Percentiles rank a stretch among this genome's conserved stretches.
Evolutionary conservation across 257 asterid species (phyloP).

Genomic region (Solanum appendiculatum): DNA sequence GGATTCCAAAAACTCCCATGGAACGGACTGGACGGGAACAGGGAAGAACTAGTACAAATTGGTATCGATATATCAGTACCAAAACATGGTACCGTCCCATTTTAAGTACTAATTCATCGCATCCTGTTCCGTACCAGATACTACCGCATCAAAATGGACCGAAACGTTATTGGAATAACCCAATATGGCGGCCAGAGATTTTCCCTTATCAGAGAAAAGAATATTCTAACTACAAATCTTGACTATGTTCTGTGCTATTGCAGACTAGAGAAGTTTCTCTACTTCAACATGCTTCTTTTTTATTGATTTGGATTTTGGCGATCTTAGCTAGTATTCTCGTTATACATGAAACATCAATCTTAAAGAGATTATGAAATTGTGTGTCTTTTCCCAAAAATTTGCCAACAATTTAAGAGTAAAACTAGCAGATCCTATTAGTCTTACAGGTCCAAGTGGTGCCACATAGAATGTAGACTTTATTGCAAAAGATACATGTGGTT

Average conservation of each 20-base stretch:
- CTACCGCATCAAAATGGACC: too few species aligned
- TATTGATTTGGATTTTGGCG: background rate
- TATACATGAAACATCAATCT: background rate
- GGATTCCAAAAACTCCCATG: too few species aligned
- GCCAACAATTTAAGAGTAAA: conserved; percentile 15
- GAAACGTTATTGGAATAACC: background rate
- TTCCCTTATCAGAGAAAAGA: background rate
- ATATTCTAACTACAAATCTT: background rate
- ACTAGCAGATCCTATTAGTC: conserved; percentile 9
- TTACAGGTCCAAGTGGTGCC: conserved; percentile 27
- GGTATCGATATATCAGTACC: background rate
- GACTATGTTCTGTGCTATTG: background rate
- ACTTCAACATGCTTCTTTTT: background rate
- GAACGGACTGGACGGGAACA: fast-evolving
- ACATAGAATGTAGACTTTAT: conserved; percentile 16
- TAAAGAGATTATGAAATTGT: background rate
- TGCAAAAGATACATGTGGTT: conserved; percentile 11
- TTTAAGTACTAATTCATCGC: too few species aligned
- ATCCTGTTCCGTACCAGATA: too few species aligned
- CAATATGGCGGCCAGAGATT: background rate
- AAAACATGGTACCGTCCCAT: background rate
- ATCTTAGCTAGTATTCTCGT: background rate
- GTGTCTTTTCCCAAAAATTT: conserved; percentile 26
- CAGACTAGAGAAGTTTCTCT: background rate
- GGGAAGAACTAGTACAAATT: too few species aligned